A percentile compares a stretch with the other conserved stretches of the same genome.
Evolutionary conservation across 352 stramenopile genomes (phyloP).

Genomic region (Globisporangium mamillatum): DNA sequence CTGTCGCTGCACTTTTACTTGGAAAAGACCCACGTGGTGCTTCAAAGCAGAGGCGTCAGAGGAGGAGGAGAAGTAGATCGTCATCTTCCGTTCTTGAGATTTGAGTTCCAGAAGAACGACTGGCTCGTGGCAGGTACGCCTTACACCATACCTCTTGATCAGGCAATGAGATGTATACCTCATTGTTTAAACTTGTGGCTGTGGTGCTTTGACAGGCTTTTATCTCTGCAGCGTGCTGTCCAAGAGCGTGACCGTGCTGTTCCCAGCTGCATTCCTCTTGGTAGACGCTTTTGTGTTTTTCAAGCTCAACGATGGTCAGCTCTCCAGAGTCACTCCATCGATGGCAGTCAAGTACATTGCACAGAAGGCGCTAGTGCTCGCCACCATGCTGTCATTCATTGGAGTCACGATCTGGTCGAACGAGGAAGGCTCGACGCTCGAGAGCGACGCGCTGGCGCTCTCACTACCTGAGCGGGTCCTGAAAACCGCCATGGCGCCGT

Average conservation of each 20-base stretch:
- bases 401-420: constrained; percentile 46
- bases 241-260: constrained; percentile 14
- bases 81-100: constrained; percentile 1
- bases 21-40: neutral
- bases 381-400: constrained; percentile 24
- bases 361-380: neutral
- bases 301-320: neutral
- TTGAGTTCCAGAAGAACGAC: neutral
- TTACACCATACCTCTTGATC: neutral
- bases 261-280: constrained; percentile 7
- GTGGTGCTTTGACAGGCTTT: neutral
- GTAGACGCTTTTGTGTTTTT: neutral
- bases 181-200: neutral
- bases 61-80: neutral
- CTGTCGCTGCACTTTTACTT: constrained; percentile 38
- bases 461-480: constrained; percentile 6
- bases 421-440: constrained; percentile 23
- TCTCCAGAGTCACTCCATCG: neutral
- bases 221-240: constrained; percentile 16
- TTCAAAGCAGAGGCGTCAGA: neutral
- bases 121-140: neutral
- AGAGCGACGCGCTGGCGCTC: constrained; percentile 33
- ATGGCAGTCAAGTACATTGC: neutral
- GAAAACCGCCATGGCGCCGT: constrained; percentile 13
- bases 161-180: no score